A percentile compares a stretch with the other conserved stretches of the same genome.
These are phyloP conservation scores for Verticillium zaregamsianum DNA, from an alignment of 2,329 filamentous ascomycete species.

Conservation along the genomic window DNA sequence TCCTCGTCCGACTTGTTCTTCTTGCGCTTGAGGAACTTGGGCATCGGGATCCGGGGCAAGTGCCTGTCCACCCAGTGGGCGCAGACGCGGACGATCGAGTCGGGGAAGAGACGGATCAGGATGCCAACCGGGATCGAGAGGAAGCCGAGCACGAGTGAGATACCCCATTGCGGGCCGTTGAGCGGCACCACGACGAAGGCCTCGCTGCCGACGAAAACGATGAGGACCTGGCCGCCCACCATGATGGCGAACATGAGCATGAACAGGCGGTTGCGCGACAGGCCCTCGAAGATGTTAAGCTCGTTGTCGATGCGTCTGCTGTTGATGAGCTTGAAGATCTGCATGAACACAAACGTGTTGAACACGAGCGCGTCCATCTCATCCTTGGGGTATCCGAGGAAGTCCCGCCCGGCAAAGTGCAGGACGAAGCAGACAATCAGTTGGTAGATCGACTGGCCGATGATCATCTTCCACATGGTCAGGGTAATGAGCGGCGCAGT, in stretches of 20 bases:
- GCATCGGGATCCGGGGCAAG: conserved; percentile 7
- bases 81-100: conserved; percentile 16
- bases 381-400: conserved; percentile 48
- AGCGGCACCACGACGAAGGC: conserved; percentile 54
- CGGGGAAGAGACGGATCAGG: conserved; percentile 49
- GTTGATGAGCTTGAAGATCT: conserved; percentile 75
- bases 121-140: conserved; percentile 65
- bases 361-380: conserved; percentile 65
- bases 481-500: conserved; percentile 68
- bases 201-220: conserved; percentile 64
- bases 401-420: conserved; percentile 49
- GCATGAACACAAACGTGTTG: conserved; percentile 84
- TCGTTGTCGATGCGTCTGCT: conserved; percentile 71
- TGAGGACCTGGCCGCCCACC: conserved; percentile 68
- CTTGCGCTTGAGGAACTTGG: conserved; percentile 12
- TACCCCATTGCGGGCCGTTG: conserved; percentile 61
- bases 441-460: conserved; percentile 76
- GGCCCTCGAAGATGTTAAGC: conserved; percentile 71
- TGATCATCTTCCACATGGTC: conserved; percentile 88
- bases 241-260: conserved; percentile 65
- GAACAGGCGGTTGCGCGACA: conserved; percentile 67
- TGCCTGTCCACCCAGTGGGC: conserved; percentile 10
- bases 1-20: conserved; percentile 22
- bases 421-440: conserved; percentile 67
- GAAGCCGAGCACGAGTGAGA: conserved; percentile 63